These are phyloP conservation scores for Dicorynia guianensis DNA, from an alignment of 306 rosid species.

Conservation along the genomic window DNA sequence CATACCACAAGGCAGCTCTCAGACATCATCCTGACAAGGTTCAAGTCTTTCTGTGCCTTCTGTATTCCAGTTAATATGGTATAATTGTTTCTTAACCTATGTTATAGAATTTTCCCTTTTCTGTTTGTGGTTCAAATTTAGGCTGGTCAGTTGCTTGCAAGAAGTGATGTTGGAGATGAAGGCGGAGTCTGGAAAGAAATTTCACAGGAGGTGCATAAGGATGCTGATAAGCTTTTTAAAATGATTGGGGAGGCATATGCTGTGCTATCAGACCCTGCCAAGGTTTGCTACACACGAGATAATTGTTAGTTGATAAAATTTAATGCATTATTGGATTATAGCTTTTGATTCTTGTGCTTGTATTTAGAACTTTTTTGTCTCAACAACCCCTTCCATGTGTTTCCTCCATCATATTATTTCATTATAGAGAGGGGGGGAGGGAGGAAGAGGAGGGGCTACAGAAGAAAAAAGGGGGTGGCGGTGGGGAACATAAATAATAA, in stretches of 20 bases:
- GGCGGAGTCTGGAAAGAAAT: constrained; percentile 86
- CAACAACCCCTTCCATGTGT: too few species aligned
- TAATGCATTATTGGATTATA: constrained; percentile 13
- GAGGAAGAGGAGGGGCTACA: not conserved
- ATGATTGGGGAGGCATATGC: constrained; percentile 97
- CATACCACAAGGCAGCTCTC: constrained; percentile 81
- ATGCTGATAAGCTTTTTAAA: constrained; percentile 94
- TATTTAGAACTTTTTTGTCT: not conserved
- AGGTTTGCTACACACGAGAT: constrained; percentile 52
- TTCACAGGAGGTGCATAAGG: constrained; percentile 77
- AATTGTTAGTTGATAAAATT: constrained; percentile 33
- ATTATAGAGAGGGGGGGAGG: not conserved
- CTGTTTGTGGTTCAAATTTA: constrained; percentile 45
- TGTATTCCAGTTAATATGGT: constrained; percentile 27
- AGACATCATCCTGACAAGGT: constrained; percentile 89
- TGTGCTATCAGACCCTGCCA: constrained; percentile 81
- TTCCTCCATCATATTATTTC: not conserved
- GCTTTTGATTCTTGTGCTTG: not conserved
- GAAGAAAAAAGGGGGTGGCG: too few species aligned
- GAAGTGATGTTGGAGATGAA: constrained; percentile 85
- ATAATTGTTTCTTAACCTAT: constrained; percentile 8
- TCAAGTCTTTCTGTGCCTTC: constrained; percentile 40
- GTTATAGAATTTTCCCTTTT: constrained; percentile 3
- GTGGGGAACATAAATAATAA: constrained; percentile 3
- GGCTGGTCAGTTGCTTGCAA: constrained; percentile 92